phyloP scores from a whole-genome alignment of 1,284 basidiomycete genomes.

The Rhodotorula glutinis region DNA sequence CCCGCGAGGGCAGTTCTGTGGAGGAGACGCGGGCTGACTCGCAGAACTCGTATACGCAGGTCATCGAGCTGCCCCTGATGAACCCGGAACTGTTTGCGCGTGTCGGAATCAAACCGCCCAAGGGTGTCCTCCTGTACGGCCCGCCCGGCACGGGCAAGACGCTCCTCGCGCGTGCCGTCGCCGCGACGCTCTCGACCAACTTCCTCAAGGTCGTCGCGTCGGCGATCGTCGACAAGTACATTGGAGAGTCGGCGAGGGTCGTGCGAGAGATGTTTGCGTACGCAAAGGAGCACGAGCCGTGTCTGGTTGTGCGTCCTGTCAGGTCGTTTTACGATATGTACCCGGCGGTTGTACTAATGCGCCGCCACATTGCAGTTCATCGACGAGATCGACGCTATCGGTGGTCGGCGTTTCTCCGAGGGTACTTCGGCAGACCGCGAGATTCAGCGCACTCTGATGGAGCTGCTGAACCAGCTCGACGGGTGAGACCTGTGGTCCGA shows the following conservation, averaged over 20 bases:
- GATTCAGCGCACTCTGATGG: conserved; percentile 98
- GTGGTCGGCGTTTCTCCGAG: conserved; percentile 93
- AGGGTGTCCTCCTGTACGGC: conserved; percentile 88
- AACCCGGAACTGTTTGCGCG: conserved; percentile 93
- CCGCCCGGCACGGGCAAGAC: conserved; percentile 97
- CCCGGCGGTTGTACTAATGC: not conserved
- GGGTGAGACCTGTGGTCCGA: conserved; percentile 52
- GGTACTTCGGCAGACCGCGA: conserved; percentile 97
- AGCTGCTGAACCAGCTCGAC: conserved; percentile 99
- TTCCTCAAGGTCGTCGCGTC: conserved; percentile 98
- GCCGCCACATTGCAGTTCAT: conserved; percentile 61
- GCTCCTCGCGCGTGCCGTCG: conserved; percentile 88
- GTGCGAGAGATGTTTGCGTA: conserved; percentile 99
- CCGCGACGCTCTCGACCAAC: conserved; percentile 91
- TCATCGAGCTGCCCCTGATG: conserved; percentile 92
- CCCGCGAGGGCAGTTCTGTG: too few relatives aligned
- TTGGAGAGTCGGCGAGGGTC: conserved; percentile 92
- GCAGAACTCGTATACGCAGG: conserved; percentile 53
- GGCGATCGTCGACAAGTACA: conserved; percentile 99
- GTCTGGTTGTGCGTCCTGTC: conserved; percentile 65
- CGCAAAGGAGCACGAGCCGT: conserved; percentile 93
- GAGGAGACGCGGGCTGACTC: too few relatives aligned
- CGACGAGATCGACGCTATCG: conserved; percentile 98
- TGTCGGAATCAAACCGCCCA: conserved; percentile 93
- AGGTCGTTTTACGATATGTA: too few relatives aligned